Evolutionary conservation across 2,329 filamentous ascomycete species (phyloP).

Genomic region (Paecilomyces sp.): DNA sequence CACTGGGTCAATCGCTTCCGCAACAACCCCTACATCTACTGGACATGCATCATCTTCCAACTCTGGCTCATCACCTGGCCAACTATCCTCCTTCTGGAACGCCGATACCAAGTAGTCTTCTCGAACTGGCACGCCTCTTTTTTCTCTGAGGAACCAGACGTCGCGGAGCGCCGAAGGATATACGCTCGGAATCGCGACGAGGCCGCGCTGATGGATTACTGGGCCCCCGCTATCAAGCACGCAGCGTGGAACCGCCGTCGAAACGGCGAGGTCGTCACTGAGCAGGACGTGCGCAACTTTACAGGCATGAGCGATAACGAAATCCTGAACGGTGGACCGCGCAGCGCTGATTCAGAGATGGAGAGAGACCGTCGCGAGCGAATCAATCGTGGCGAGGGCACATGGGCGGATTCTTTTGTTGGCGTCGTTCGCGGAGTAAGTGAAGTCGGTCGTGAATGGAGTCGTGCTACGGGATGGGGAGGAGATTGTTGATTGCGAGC

Average conservation of each 20-base stretch:
- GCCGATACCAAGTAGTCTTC: conserved; percentile 25
- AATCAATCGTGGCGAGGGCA: conserved; percentile 15
- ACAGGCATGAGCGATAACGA: conserved; percentile 3
- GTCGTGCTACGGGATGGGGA: conserved; percentile 17
- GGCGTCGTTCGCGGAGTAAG: conserved; percentile 17
- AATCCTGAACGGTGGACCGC: not conserved
- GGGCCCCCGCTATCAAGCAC: conserved; percentile 27
- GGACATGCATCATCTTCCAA: conserved; percentile 27
- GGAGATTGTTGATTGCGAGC: conserved; percentile 4
- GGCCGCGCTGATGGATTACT: conserved; percentile 19
- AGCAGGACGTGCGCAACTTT: conserved; percentile 9
- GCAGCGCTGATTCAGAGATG: conserved; percentile 7
- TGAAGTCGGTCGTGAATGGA: conserved; percentile 17
- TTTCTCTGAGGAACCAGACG: conserved; percentile 2
- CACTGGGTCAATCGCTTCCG: conserved; percentile 31
- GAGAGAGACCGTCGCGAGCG: conserved; percentile 15
- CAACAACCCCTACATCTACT: conserved; percentile 27
- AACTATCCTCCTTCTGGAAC: conserved; percentile 29
- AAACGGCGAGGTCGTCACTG: conserved; percentile 11
- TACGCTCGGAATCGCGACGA: conserved; percentile 22
- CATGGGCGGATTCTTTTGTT: conserved; percentile 17
- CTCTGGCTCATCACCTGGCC: conserved; percentile 36
- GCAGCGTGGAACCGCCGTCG: conserved; percentile 24
- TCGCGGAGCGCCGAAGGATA: conserved; percentile 5
- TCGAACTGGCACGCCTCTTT: conserved; percentile 23